A percentile compares a stretch with the other conserved stretches of the same genome.
Conservation (phyloP, 2,329 filamentous ascomycete genomes). For the Cucurbitaria berberidis region DNA sequence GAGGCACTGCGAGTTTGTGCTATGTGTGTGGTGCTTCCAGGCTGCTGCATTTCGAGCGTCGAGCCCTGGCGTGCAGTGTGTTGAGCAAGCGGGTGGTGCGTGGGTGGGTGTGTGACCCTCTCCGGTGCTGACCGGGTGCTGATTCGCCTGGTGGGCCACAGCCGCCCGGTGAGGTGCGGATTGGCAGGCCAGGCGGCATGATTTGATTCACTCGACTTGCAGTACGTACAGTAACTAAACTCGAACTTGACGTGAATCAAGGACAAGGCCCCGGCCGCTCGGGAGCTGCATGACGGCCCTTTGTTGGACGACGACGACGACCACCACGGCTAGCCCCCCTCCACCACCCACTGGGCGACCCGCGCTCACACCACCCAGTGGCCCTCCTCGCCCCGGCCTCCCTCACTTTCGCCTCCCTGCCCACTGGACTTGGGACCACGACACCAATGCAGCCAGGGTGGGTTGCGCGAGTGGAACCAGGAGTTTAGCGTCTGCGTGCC, state of each 20-base stretch:
- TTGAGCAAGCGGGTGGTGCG: too few relatives aligned
- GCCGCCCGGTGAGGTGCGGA: constrained; percentile 34
- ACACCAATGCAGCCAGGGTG: constrained; percentile 17
- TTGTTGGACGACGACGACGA: constrained; percentile 28
- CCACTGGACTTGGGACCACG: constrained; percentile 18
- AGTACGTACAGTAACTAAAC: too few relatives aligned
- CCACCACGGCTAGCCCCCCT: too few relatives aligned
- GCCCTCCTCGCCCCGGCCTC: constrained; percentile 27
- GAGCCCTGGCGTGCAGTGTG: constrained; percentile 29
- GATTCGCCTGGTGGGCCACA: constrained; percentile 28
- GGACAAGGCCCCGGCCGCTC: constrained; percentile 25
- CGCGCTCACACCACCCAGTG: constrained; percentile 23
- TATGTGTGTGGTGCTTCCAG: constrained; percentile 32
- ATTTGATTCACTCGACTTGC: too few relatives aligned
- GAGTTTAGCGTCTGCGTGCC: constrained; percentile 32
- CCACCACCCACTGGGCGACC: constrained; percentile 19
- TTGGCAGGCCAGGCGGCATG: constrained; percentile 27
- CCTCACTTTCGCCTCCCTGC: constrained; percentile 34
- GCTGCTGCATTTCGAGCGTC: constrained; percentile 40
- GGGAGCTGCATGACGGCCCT: constrained; percentile 28
- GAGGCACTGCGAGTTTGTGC: constrained; percentile 10
- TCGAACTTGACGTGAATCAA: constrained; percentile 36
- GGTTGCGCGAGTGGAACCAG: constrained; percentile 30
- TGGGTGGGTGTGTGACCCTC: constrained; percentile 31
- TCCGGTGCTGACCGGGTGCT: constrained; percentile 17